Evolutionary conservation across 139 green algal species (phyloP).

Genomic region (Yamagishiella unicocca): DNA sequence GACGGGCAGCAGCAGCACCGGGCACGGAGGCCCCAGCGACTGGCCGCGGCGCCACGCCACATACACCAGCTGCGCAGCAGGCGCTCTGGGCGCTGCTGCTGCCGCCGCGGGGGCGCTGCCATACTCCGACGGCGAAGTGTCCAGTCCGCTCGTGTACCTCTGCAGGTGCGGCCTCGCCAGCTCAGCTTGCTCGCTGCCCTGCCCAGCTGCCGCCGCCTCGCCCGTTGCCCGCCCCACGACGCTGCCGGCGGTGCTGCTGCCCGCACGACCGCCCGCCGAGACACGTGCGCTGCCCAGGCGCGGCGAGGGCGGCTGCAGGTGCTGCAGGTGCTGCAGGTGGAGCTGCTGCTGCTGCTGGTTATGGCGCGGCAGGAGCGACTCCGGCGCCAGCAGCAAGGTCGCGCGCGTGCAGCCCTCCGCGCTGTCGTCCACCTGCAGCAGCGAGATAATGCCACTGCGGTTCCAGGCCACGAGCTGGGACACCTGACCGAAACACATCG

Average conservation of each 20-base stretch:
- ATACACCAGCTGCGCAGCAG: neutral
- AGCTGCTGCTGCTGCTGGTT: neutral
- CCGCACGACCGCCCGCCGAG: no score
- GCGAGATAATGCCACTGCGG: neutral
- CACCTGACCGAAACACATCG: neutral
- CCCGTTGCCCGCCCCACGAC: no score
- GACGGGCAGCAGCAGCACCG: conserved; percentile 13
- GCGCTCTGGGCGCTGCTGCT: no score
- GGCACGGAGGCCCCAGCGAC: neutral
- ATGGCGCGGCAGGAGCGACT: neutral
- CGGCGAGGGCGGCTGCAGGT: neutral
- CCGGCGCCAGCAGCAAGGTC: conserved; percentile 8
- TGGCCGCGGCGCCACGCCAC: conserved; percentile 22
- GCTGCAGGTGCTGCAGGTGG: neutral
- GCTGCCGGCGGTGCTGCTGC: no score
- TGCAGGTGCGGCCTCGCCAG: no score
- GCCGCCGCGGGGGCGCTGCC: no score
- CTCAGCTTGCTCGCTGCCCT: no score
- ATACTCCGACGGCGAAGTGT: no score
- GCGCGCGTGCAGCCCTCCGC: neutral
- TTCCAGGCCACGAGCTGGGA: conserved; percentile 40
- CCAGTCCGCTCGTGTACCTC: no score
- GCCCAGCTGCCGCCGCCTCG: no score
- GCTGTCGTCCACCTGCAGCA: conserved; percentile 19
- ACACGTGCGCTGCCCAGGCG: neutral